A percentile compares a stretch with the other conserved stretches of the same genome.
Conservation (phyloP, 176 grass and related monocot genomes). For the Oryza brachyantha region DNA sequence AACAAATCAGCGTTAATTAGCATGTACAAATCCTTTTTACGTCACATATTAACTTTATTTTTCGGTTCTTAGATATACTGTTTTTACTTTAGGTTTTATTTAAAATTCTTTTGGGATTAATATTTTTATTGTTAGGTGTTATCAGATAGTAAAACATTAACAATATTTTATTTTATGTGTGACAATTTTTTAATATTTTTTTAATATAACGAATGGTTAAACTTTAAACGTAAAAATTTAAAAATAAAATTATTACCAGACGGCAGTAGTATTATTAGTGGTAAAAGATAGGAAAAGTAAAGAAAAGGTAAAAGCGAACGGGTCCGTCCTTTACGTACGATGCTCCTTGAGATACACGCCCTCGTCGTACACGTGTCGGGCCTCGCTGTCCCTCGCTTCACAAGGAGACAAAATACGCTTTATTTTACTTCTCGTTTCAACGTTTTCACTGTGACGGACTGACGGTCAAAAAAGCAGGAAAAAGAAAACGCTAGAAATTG, state of each 20-base stretch:
- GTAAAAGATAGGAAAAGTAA: background rate
- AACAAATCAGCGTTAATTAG: background rate
- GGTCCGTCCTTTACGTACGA: background rate
- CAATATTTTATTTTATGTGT: too few relatives aligned
- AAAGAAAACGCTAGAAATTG: background rate
- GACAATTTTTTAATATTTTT: too few relatives aligned
- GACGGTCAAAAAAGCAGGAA: background rate
- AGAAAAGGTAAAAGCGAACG: background rate
- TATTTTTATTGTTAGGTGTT: too few relatives aligned
- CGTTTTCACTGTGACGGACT: conserved; percentile 7
- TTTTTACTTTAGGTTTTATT: too few relatives aligned
- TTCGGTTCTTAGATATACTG: too few relatives aligned
- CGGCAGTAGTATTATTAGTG: too few relatives aligned
- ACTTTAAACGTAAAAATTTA: too few relatives aligned
- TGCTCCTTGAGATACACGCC: background rate
- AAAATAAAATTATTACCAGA: too few relatives aligned
- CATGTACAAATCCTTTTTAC: conserved; percentile 7
- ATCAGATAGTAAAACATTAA: too few relatives aligned
- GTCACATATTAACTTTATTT: too few relatives aligned
- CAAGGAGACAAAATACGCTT: conserved; percentile 7
- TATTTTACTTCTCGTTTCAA: background rate
- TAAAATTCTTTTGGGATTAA: too few relatives aligned
- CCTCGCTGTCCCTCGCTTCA: background rate
- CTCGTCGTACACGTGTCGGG: conserved; percentile 11
- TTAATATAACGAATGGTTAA: too few relatives aligned